Evolutionary conservation across 2,329 filamentous ascomycete species (phyloP).

Genomic region (Diaporthe sp.): DNA sequence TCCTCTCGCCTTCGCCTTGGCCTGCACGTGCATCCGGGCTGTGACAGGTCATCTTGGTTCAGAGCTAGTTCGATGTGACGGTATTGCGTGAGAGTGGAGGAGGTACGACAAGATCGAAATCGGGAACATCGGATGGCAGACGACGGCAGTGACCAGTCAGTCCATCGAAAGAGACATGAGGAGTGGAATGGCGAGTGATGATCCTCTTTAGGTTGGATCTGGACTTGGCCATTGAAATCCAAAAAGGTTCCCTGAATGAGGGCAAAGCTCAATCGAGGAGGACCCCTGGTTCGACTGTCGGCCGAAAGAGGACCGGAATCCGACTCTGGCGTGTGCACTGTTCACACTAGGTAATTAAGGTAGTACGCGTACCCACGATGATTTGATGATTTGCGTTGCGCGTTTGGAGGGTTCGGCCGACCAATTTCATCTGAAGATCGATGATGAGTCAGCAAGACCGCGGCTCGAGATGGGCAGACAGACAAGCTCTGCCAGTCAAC

Average conservation of each 20-base stretch:
- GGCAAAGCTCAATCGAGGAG: neutral
- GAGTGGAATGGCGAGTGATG: neutral
- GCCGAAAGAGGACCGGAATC: conserved; percentile 2
- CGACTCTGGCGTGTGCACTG: neutral
- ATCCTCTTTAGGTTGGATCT: neutral
- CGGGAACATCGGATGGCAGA: neutral
- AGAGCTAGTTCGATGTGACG: neutral
- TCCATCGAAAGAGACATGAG: neutral
- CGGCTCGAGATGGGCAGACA: neutral
- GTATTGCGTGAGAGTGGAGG: neutral
- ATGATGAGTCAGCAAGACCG: conserved; percentile 2
- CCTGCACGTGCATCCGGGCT: neutral
- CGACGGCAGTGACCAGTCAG: too few species aligned
- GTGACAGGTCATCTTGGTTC: neutral
- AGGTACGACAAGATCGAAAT: neutral
- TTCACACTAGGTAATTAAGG: too few species aligned
- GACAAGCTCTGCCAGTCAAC: neutral
- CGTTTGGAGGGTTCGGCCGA: neutral
- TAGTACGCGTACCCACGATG: neutral
- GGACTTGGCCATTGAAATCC: neutral
- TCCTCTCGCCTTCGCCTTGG: too few species aligned
- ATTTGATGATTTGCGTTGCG: too few species aligned
- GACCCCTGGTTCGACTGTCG: neutral
- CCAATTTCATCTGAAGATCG: neutral
- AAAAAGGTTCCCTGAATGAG: neutral